These are phyloP conservation scores for Podaxis pistillaris DNA, from an alignment of 768 basidiomycete genomes.

Conservation along the genomic window DNA sequence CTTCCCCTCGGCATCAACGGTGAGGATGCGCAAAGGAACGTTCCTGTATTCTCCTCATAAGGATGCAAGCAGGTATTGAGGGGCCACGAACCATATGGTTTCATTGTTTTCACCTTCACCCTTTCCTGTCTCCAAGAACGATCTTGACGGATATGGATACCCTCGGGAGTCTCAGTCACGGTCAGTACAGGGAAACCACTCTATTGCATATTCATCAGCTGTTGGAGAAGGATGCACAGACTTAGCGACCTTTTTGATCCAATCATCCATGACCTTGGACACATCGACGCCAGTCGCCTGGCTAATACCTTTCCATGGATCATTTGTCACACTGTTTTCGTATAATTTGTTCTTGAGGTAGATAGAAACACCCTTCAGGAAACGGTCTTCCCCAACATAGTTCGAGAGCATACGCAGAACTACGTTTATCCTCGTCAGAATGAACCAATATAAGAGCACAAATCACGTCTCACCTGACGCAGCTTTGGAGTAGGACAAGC, in stretches of 20 bases:
- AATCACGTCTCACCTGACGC: slow-evolving; percentile 54
- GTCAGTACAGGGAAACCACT: slow-evolving; percentile 88
- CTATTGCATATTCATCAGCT: slow-evolving; percentile 19
- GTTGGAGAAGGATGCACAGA: not conserved
- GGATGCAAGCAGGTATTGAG: not conserved
- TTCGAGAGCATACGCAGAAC: slow-evolving; percentile 94
- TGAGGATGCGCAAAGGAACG: slow-evolving; percentile 74
- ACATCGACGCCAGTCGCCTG: slow-evolving; percentile 74
- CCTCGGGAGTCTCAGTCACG: slow-evolving; percentile 71
- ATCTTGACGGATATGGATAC: slow-evolving; percentile 83
- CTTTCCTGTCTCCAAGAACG: slow-evolving; percentile 83
- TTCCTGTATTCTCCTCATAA: slow-evolving; percentile 46
- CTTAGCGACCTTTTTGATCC: slow-evolving; percentile 71
- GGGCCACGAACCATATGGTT: slow-evolving; percentile 67
- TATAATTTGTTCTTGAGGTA: slow-evolving; percentile 90
- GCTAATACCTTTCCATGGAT: slow-evolving; percentile 86
- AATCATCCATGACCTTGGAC: slow-evolving; percentile 82
- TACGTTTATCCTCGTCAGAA: slow-evolving; percentile 17
- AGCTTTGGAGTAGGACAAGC: slow-evolving; percentile 83
- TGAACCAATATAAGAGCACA: not conserved
- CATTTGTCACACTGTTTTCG: slow-evolving; percentile 78
- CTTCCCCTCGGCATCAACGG: slow-evolving; percentile 59
- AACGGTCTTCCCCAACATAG: slow-evolving; percentile 85
- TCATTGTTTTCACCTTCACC: slow-evolving; percentile 81
- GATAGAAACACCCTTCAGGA: slow-evolving; percentile 84